Evolutionary conservation across 2,329 filamentous ascomycete genomes (phyloP).

Genomic region (Alternaria sp.): DNA sequence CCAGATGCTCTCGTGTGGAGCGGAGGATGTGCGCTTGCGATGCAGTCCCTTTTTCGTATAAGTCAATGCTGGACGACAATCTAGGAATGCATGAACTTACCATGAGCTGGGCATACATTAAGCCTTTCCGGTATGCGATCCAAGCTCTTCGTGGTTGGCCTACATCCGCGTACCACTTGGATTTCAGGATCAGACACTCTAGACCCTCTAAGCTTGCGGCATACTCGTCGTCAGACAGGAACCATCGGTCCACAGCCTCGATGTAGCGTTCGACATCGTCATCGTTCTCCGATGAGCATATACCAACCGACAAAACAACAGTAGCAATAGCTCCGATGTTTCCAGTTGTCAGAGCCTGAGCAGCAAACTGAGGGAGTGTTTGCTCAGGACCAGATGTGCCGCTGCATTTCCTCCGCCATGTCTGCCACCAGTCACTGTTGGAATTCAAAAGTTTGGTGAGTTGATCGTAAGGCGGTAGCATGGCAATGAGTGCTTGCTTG

Average conservation of each 20-base stretch:
- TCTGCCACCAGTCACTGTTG: slow-evolving; percentile 54
- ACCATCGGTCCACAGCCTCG: slow-evolving; percentile 56
- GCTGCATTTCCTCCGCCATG: slow-evolving; percentile 53
- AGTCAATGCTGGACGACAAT: slow-evolving; percentile 8
- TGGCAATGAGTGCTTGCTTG: slow-evolving; percentile 46
- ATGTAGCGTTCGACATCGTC: slow-evolving; percentile 59
- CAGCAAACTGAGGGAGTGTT: slow-evolving; percentile 54
- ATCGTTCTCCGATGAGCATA: slow-evolving; percentile 50
- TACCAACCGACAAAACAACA: slow-evolving; percentile 50
- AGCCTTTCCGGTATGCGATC: slow-evolving; percentile 60
- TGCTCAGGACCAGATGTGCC: slow-evolving; percentile 51
- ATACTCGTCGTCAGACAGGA: slow-evolving; percentile 60
- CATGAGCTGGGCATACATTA: slow-evolving; percentile 63
- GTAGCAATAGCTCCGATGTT: slow-evolving; percentile 51
- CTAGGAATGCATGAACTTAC: slow-evolving; percentile 40
- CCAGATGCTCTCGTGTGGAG: slow-evolving; percentile 50
- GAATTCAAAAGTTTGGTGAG: slow-evolving; percentile 44
- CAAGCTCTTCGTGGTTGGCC: slow-evolving; percentile 65
- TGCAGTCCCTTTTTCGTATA: slow-evolving; percentile 46
- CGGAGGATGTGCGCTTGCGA: slow-evolving; percentile 46
- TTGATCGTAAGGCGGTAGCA: slow-evolving; percentile 47
- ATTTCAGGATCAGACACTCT: slow-evolving; percentile 61
- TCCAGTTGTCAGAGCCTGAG: slow-evolving; percentile 54
- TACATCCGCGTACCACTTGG: slow-evolving; percentile 63
- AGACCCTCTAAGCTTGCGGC: slow-evolving; percentile 61